Base-by-base conservation (phyloP, 2,329 filamentous ascomycete genomes). In the Teratosphaeria gauchensis region DNA sequence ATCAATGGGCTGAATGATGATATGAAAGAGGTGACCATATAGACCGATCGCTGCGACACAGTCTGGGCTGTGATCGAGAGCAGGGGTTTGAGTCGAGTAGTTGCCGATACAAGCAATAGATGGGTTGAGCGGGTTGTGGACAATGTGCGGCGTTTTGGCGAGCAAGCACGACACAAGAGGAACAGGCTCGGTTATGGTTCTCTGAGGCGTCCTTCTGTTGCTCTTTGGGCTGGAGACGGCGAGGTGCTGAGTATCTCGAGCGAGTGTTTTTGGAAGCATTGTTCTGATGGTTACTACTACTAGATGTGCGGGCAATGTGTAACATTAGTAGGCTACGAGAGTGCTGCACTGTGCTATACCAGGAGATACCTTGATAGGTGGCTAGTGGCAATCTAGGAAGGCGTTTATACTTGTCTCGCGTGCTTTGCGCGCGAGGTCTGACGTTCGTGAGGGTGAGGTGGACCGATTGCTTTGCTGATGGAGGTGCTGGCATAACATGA, bases 1-100 rank as follows among this genome's bases (percentile, higher is more conserved):
- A 62, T 58, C 11, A 63, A 60, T 9, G 59, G 56, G 2, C 57
- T 59, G 48, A 57, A 67, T 64, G 69, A 68, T 51, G 77, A 78
- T 62, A 74, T 79, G 71, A 78, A 78, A 71, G 78, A 76, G 14
- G 76, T 79, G 54, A 75, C 78, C 66, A 78, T 79, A 42, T 54
- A 19, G n/a, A 4, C 16, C n/a, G 42, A 19, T 19, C 42, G 5
- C 19, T 21, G n/a, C 42, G 16, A 6, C 42, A 19, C 16, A 19
- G 35, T 42, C 4, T 5, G 35, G n/a, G 35, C 12, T 5, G n/a
- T 16, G 16, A 48, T 5, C n/a, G 3, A 48, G 42, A 21, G 4
- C 16, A 6, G 16, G 11, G 9, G 16, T 42, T n/a, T 16, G 35
- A 42, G 14, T 12, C 35, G 11, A 16, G 4, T 5, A 16, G 7